These are phyloP conservation scores for Puccinellia tenuiflora DNA, from an alignment of 176 grass and related monocot genomes.

Conservation along the genomic window DNA sequence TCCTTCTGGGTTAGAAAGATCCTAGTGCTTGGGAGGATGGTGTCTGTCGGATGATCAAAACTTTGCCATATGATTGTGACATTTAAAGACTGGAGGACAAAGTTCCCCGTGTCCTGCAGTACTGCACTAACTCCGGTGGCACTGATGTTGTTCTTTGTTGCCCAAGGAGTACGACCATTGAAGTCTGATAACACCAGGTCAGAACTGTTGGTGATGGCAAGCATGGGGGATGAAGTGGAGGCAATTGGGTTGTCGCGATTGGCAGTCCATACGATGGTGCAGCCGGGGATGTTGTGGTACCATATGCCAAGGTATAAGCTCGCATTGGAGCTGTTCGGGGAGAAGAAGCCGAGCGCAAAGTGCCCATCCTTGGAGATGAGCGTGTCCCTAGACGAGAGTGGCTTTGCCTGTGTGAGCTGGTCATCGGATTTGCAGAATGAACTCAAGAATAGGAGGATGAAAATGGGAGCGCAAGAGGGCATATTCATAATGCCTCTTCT, in stretches of 20 bases:
- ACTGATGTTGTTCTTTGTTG: neutral
- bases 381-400: neutral
- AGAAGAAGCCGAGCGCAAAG: neutral
- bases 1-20: neutral
- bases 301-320: neutral
- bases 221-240: neutral
- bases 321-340: neutral
- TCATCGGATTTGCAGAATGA: neutral
- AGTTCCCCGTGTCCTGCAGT: neutral
- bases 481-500: neutral
- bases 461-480: neutral
- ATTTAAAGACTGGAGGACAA: neutral
- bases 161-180: neutral
- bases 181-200: neutral
- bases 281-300: neutral
- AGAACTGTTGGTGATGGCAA: neutral
- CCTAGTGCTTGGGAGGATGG: neutral
- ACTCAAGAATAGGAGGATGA: neutral
- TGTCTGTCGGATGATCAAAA: neutral
- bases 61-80: neutral
- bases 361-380: neutral
- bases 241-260: neutral
- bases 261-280: neutral
- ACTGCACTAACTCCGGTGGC: neutral
- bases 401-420: neutral